Conservation (phyloP, 2,329 filamentous ascomycete genomes). For the Diaporthe sp. region DNA sequence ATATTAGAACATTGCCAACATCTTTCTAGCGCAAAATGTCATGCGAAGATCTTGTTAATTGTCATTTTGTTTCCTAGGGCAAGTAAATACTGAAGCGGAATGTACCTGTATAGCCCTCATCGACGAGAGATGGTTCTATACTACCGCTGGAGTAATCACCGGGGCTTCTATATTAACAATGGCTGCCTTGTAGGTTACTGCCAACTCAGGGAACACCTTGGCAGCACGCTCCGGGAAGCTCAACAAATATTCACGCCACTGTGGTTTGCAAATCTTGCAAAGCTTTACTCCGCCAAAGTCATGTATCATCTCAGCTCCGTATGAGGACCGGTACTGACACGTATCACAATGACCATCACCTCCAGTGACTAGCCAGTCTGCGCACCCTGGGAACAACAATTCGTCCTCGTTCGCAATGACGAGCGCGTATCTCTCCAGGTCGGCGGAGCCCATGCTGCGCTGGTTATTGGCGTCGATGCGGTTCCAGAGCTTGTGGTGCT, state of each 20-base stretch:
- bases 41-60: no score
- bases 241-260: background rate
- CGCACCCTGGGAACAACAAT: background rate
- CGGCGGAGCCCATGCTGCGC: background rate
- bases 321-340: background rate
- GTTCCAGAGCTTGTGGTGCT: constrained; percentile 1
- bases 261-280: background rate
- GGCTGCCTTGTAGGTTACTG: background rate
- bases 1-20: no score
- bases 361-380: background rate
- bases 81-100: no score
- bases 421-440: background rate
- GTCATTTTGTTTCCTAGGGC: no score
- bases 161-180: background rate
- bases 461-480: background rate
- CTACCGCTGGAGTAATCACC: background rate
- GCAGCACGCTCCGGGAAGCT: background rate
- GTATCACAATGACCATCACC: background rate
- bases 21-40: no score
- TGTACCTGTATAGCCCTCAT: no score
- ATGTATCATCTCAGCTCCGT: background rate
- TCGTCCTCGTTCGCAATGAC: background rate
- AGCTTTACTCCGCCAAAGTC: constrained; percentile 1
- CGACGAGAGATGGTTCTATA: background rate
- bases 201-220: background rate